phyloP scores from a whole-genome alignment of 225 moss, liverwort and hornwort species.

The Thuidium tamariscinum region DNA sequence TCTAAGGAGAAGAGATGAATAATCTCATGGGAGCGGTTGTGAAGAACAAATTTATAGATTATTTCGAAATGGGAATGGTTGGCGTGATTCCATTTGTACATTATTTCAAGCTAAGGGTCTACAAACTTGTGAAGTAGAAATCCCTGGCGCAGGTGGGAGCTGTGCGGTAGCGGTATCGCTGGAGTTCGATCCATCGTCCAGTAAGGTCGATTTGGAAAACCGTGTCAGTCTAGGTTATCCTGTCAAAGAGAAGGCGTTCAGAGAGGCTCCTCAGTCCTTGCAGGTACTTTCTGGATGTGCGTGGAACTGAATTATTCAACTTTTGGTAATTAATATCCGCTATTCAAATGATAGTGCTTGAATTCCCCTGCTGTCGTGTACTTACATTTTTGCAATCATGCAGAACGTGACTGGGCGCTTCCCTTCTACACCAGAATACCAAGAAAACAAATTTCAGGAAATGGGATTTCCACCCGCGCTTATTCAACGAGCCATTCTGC shows the following conservation, averaged over 20 bases:
- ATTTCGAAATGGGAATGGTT: not conserved
- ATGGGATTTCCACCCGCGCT: slow-evolving; percentile 17
- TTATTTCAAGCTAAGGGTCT: not conserved
- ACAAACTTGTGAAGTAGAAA: not conserved
- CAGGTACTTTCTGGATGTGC: not conserved
- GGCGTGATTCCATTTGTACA: slow-evolving; percentile 11
- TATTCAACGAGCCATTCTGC: slow-evolving; percentile 8
- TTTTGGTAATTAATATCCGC: not conserved
- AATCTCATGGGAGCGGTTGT: not conserved
- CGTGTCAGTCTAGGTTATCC: not conserved
- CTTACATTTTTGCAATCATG: not conserved
- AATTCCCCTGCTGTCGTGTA: not conserved
- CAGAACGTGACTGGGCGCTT: not conserved
- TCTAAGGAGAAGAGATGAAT: not conserved
- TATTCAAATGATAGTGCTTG: not conserved
- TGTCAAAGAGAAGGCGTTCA: not conserved
- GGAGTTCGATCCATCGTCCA: not conserved
- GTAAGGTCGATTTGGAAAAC: not conserved
- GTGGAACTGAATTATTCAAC: not conserved
- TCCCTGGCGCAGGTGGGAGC: not conserved
- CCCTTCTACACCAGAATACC: not conserved
- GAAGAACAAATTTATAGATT: slow-evolving; percentile 3
- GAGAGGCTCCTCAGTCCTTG: not conserved
- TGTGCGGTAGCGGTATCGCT: not conserved
- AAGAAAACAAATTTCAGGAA: not conserved